Evolutionary conservation across 257 asterid genomes (phyloP).

Genomic region (Thymus mandschuricus): DNA sequence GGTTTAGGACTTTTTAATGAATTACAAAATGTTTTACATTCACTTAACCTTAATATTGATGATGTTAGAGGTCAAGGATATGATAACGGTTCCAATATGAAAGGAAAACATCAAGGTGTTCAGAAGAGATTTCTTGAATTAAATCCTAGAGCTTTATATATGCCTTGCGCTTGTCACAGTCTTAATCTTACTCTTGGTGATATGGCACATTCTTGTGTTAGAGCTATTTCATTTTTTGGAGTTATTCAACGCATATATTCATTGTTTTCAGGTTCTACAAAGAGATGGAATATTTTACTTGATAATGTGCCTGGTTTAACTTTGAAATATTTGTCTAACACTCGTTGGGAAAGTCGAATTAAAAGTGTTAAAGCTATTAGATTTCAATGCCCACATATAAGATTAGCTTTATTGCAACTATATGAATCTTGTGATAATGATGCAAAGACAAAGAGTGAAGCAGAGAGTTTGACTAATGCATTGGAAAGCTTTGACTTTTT

Average conservation of each 20-base stretch:
- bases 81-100: not conserved
- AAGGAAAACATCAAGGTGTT: not conserved
- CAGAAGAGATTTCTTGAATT: not conserved
- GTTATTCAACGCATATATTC: not conserved
- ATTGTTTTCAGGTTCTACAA: not conserved
- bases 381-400: too few species aligned
- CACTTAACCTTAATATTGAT: slow-evolving; percentile 4
- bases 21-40: not conserved
- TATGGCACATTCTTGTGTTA: not conserved
- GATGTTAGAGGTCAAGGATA: not conserved
- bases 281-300: not conserved
- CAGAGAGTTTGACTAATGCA: too few species aligned
- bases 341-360: slow-evolving; percentile 5
- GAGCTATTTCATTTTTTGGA: not conserved
- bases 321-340: not conserved
- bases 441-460: too few species aligned
- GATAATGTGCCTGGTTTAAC: not conserved
- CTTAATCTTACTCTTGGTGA: not conserved
- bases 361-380: not conserved
- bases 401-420: too few species aligned
- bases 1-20: slow-evolving; percentile 19
- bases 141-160: not conserved
- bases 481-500: too few species aligned
- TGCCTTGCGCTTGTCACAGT: slow-evolving; percentile 1
- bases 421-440: too few species aligned